Base-by-base conservation (phyloP, 1,284 basidiomycete genomes). In the Phylloporus sp. region DNA sequence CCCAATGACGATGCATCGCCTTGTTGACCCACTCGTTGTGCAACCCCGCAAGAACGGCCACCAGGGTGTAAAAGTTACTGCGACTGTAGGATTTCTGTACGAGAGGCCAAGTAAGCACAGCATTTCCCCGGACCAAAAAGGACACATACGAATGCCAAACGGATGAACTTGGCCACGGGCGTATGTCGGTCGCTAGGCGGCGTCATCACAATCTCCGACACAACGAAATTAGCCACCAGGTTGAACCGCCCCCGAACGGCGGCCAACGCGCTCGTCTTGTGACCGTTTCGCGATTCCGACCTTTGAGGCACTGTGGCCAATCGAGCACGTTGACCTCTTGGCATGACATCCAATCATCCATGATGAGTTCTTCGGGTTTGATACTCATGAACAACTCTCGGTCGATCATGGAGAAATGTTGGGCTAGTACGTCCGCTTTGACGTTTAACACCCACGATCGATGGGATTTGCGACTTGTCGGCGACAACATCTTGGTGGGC, bases 231-330 rank as follows among this genome's bases (percentile, higher is more conserved):
- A 10, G 90, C 89, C 70, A 94, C 86, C 61, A 96, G 79, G 72
- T 96, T 95, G 80, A 96, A 96, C 31, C 95, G 85, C 22, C 91
- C 92, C n/a, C 94, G 86, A 34, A 95, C 85, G 39, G 89, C 90
- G 7, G 86, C 86, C 54, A 95, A 78, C 13, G 89, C 90, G 64
- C 84, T 91, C 51, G 88, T 89, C 77, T 87, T 90, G 28, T 86
- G 79, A 13, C 80, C 74, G 61, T 79, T 82, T 13, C 84, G 78
- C 44, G 82, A 83, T 66, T 90, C 90, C 92, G 80, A 56, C 94
- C 90, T 65, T 92, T 91, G 67, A 95, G 79, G 74, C 90, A 96
- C 66, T 87, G 84, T 24, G 85, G 84, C 95, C 95, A 97, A 73
- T 96, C 94, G 13, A 91, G 80, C 22, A 94, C 86, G 70, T 93